A percentile compares a stretch with the other conserved stretches of the same genome.
These are phyloP conservation scores for Cercophora samala DNA, from an alignment of 495 filamentous ascomycete genomes.

Conservation along the genomic window DNA sequence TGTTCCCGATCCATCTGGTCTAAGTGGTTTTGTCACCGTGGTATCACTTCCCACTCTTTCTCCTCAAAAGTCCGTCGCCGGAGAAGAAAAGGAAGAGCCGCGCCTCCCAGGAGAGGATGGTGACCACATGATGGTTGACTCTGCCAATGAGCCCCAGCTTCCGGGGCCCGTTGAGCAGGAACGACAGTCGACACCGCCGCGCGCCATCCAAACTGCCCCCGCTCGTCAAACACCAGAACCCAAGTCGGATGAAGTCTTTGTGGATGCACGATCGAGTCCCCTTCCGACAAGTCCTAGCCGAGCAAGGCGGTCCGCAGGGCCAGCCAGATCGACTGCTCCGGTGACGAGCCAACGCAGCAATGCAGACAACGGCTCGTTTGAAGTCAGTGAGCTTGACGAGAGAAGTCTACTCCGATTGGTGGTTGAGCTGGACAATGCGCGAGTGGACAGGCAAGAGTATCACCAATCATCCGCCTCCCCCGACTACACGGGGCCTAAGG, in stretches of 20 bases:
- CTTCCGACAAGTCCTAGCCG: constrained; percentile 23
- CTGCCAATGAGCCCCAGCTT: not conserved
- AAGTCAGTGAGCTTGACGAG: constrained; percentile 46
- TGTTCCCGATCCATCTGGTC: constrained; percentile 15
- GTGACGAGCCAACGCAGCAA: constrained; percentile 1
- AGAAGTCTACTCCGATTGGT: constrained; percentile 44
- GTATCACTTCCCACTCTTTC: constrained; percentile 18
- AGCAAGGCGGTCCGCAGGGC: not conserved
- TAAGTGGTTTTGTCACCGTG: constrained; percentile 20
- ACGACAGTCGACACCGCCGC: constrained; percentile 24
- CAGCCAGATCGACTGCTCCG: not conserved
- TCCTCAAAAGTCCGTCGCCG: not conserved
- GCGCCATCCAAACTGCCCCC: constrained; percentile 2
- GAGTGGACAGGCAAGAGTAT: constrained; percentile 25
- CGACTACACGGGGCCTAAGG: constrained; percentile 20
- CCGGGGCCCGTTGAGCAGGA: constrained; percentile 1
- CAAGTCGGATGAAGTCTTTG: constrained; percentile 43
- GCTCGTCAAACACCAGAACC: constrained; percentile 39
- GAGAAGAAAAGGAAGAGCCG: constrained; percentile 11
- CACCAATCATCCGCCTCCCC: constrained; percentile 23
- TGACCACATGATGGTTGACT: constrained; percentile 28
- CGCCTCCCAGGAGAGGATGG: constrained; percentile 18
- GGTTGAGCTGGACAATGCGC: constrained; percentile 42
- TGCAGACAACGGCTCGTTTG: constrained; percentile 35
- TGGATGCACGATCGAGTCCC: constrained; percentile 48